Percentiles rank a stretch among this genome's conserved stretches.
Evolutionary conservation across 2,329 filamentous ascomycete genomes (phyloP).

Genomic region (Pseudogymnoascus sp.): DNA sequence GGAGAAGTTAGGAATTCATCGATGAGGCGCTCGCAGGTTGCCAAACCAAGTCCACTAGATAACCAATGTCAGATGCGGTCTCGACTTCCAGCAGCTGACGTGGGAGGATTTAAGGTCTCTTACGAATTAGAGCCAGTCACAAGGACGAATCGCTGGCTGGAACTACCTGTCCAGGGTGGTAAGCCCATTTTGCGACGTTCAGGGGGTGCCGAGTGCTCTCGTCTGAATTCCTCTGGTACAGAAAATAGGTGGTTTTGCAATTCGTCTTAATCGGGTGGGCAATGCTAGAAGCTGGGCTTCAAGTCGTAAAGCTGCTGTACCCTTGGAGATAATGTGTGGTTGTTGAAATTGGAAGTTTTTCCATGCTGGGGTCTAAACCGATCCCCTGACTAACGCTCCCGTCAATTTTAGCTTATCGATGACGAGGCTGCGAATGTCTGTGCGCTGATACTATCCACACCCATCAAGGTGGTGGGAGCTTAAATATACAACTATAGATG

Average conservation of each 20-base stretch:
- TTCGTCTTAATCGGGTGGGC: neutral
- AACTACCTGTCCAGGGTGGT: slow-evolving; percentile 30
- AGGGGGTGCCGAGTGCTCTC: neutral
- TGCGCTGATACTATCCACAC: neutral
- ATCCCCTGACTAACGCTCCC: neutral
- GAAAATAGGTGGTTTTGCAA: neutral
- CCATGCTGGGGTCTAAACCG: neutral
- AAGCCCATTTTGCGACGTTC: slow-evolving; percentile 24
- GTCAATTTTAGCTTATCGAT: slow-evolving; percentile 5
- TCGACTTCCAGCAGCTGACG: neutral
- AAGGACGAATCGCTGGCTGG: slow-evolving; percentile 54
- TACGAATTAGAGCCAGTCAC: slow-evolving; percentile 60
- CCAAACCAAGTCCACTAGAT: slow-evolving; percentile 74
- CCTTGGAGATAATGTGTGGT: neutral
- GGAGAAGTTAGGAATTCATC: slow-evolving; percentile 76
- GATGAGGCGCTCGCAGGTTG: slow-evolving; percentile 75
- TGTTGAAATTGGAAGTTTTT: neutral
- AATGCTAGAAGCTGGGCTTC: neutral
- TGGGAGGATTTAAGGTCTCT: neutral
- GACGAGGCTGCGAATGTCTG: neutral
- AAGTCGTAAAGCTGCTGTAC: neutral
- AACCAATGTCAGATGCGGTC: slow-evolving; percentile 25
- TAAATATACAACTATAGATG: neutral
- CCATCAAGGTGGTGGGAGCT: neutral
- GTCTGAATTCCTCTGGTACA: neutral